These are phyloP conservation scores for Apophysomyces ossiformis DNA, from an alignment of 371 early-diverging fungal species.

Conservation along the genomic window DNA sequence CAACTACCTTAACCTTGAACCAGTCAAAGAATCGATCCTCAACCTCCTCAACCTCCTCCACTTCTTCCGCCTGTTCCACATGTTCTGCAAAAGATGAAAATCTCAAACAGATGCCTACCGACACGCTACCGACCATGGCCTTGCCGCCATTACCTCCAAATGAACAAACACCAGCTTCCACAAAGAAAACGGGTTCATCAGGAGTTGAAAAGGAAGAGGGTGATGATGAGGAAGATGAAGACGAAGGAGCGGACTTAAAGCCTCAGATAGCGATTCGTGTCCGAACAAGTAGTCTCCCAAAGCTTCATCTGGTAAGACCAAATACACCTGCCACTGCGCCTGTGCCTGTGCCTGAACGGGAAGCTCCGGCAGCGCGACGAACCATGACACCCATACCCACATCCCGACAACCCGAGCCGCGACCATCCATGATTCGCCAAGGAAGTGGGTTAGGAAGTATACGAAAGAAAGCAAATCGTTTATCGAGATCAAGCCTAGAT, in stretches of 20 bases:
- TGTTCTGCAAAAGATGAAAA: constrained; percentile 4
- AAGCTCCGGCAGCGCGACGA: constrained; percentile 1
- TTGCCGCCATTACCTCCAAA: constrained; percentile 9
- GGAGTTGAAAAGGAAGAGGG: constrained; percentile 13
- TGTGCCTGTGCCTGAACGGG: constrained; percentile 1
- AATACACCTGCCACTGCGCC: background rate
- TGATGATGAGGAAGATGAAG: background rate
- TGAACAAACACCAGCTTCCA: background rate
- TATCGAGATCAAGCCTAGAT: constrained; percentile 38
- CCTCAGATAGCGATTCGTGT: constrained; percentile 17
- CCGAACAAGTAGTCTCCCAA: constrained; percentile 35
- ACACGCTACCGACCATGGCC: constrained; percentile 11
- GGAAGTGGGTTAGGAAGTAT: constrained; percentile 32
- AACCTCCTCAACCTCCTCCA: constrained; percentile 5
- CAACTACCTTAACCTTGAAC: background rate
- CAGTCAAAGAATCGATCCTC: background rate
- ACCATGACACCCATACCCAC: constrained; percentile 10
- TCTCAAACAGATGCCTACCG: background rate
- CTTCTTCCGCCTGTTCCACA: constrained; percentile 5
- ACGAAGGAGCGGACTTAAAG: background rate
- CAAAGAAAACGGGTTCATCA: background rate
- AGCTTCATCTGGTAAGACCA: background rate
- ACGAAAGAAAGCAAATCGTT: constrained; percentile 36
- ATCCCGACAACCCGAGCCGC: constrained; percentile 7
- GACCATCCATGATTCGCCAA: constrained; percentile 11